Evolutionary conservation across 495 filamentous ascomycete genomes (phyloP).

Genomic region (Penicillium salamii): DNA sequence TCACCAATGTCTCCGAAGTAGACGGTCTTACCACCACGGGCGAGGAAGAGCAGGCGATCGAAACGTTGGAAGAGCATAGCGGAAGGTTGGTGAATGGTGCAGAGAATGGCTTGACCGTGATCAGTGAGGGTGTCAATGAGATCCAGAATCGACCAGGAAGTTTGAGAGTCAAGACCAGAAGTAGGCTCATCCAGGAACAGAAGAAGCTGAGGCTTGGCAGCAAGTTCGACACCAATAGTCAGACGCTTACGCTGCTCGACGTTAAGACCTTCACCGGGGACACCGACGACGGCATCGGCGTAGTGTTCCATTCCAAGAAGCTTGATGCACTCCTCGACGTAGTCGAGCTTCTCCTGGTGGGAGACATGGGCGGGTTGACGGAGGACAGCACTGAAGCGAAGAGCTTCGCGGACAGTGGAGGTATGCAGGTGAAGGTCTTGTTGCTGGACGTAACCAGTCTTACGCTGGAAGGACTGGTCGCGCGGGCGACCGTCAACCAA

Average conservation of each 20-base stretch:
- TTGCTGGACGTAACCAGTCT: slow-evolving; percentile 94
- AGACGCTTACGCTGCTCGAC: slow-evolving; percentile 88
- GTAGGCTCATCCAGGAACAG: slow-evolving; percentile 91
- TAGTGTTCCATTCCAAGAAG: slow-evolving; percentile 77
- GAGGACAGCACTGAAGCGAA: slow-evolving; percentile 80
- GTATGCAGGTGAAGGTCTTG: slow-evolving; percentile 90
- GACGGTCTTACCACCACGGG: slow-evolving; percentile 76
- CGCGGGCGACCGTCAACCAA: slow-evolving; percentile 53
- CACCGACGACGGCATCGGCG: slow-evolving; percentile 43
- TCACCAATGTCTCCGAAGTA: slow-evolving; percentile 90
- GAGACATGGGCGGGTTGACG: slow-evolving; percentile 74
- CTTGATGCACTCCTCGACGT: slow-evolving; percentile 90
- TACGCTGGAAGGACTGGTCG: slow-evolving; percentile 83
- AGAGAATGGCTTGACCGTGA: slow-evolving; percentile 87
- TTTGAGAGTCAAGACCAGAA: slow-evolving; percentile 84
- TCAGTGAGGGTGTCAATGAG: slow-evolving; percentile 84
- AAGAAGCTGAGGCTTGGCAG: slow-evolving; percentile 79
- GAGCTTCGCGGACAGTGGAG: slow-evolving; percentile 78
- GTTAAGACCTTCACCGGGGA: slow-evolving; percentile 64
- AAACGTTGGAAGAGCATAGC: slow-evolving; percentile 95
- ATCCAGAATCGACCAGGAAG: slow-evolving; percentile 84
- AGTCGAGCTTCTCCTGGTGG: slow-evolving; percentile 75
- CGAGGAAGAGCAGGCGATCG: slow-evolving; percentile 82
- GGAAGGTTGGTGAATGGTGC: slow-evolving; percentile 94
- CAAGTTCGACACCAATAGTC: slow-evolving; percentile 89